Evolutionary conservation across 108 stramenopile genomes (phyloP).

Genomic region (Cyclotella cryptica): DNA sequence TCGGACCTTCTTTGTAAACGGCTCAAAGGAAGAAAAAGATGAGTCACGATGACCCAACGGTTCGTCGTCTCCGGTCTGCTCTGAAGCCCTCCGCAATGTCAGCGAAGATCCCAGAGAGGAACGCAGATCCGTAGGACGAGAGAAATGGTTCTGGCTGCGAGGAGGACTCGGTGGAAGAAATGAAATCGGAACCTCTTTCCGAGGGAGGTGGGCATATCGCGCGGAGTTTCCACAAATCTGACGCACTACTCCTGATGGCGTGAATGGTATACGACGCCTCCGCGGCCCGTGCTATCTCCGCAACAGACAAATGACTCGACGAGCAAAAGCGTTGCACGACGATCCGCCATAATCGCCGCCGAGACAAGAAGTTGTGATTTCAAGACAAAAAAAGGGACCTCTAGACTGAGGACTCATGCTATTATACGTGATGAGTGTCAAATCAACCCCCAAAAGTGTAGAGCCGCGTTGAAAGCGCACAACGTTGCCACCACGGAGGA

Average conservation of each 20-base stretch:
- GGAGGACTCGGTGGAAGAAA: conserved; percentile 16
- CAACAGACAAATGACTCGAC: conserved; percentile 24
- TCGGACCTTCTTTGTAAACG: conserved; percentile 34
- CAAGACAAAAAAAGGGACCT: conserved; percentile 15
- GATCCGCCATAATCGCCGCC: conserved; percentile 6
- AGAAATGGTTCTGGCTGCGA: conserved; percentile 27
- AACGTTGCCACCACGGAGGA: conserved; percentile 20
- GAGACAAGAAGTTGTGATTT: conserved; percentile 32
- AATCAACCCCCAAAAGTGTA: conserved; percentile 56
- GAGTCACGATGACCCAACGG: conserved; percentile 6
- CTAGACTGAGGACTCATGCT: conserved; percentile 62
- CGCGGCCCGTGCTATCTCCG: conserved; percentile 20
- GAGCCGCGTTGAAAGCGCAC: conserved; percentile 28
- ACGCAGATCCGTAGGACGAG: conserved; percentile 52
- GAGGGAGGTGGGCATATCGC: background rate
- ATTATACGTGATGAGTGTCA: conserved; percentile 52
- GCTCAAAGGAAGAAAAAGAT: conserved; percentile 7
- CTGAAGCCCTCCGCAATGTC: conserved; percentile 44
- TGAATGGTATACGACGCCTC: conserved; percentile 17
- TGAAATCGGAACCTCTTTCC: conserved; percentile 35
- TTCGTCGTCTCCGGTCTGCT: background rate
- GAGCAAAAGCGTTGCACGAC: conserved; percentile 48
- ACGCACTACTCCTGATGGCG: conserved; percentile 32
- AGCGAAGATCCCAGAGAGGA: conserved; percentile 53
- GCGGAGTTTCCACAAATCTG: conserved; percentile 10